A percentile compares a stretch with the other conserved stretches of the same genome.
These are phyloP conservation scores for Chaetomium olivaceum DNA, from an alignment of 2,329 filamentous ascomycete species.

Conservation along the genomic window DNA sequence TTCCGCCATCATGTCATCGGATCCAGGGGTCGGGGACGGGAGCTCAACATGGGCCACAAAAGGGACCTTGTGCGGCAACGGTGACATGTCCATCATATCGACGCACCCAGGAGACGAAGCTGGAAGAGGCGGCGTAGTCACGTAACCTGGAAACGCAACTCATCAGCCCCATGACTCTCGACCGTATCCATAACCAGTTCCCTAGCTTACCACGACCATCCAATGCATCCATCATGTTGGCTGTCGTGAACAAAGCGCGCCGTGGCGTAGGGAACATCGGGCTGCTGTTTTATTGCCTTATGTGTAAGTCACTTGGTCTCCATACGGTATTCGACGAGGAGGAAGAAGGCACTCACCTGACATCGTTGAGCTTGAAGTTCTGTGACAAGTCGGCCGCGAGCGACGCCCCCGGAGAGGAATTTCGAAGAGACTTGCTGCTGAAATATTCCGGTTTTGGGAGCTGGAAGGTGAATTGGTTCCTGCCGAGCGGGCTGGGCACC, in stretches of 20 bases:
- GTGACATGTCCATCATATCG: slow-evolving; percentile 92
- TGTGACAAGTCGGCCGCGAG: slow-evolving; percentile 92
- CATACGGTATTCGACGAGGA: neutral
- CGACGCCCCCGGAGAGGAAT: slow-evolving; percentile 87
- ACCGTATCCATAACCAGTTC: neutral
- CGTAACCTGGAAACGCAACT: slow-evolving; percentile 55
- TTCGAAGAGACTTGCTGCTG: slow-evolving; percentile 71
- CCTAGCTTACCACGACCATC: slow-evolving; percentile 58
- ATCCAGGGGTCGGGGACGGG: slow-evolving; percentile 70
- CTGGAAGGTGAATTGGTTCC: slow-evolving; percentile 44
- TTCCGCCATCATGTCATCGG: slow-evolving; percentile 54
- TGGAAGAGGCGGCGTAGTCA: slow-evolving; percentile 80
- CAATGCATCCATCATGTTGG: slow-evolving; percentile 62
- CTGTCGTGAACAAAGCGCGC: slow-evolving; percentile 78
- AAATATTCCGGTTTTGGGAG: slow-evolving; percentile 74
- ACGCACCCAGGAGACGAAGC: slow-evolving; percentile 71
- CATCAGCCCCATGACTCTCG: slow-evolving; percentile 25
- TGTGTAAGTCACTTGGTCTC: slow-evolving; percentile 27
- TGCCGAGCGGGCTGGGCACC: slow-evolving; percentile 55
- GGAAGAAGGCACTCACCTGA: slow-evolving; percentile 64
- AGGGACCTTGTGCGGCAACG: slow-evolving; percentile 81
- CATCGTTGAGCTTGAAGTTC: slow-evolving; percentile 83
- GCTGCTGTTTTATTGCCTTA: slow-evolving; percentile 48
- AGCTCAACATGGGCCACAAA: slow-evolving; percentile 66
- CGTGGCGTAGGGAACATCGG: slow-evolving; percentile 81